Evolutionary conservation across 805 yeast genomes (phyloP), one percentile per base, ranked within the genome.

Genomic region (Metschnikowia lunata): DNA sequence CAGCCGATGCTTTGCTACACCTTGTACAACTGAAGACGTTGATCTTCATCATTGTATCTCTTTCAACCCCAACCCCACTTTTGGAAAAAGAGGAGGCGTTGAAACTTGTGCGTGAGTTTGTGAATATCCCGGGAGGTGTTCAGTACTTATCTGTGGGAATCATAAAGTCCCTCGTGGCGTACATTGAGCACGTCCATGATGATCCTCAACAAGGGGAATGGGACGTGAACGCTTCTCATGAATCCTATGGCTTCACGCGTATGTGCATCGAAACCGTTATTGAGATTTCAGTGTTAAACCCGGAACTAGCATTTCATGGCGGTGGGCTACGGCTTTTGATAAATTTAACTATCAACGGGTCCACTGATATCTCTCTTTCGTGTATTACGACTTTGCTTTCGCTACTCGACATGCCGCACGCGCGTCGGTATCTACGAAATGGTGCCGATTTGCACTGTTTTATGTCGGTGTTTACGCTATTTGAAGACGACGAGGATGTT

Each of bases 71-170:
- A 18, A 61, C 78, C 2, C 74, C 79, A 23, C 45, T 60, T 1
- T 62, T 79, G 2, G 96, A 90, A 55, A 75, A 89, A 47, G 83
- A 80, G 37, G 88, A 89, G 56, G 93, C 95, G 0, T 56, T 91
- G 29, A 85, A 83, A 54, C 66, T 88, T 26, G 64, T 88, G 0
- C 71, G 97, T 27, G 68, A 74, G 29, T 79, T 85, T 45, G 55
- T 85, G 2, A 81, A 75, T 33, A 66, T 80, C 2, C 58, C 67
- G 12, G 61, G 59, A 33, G 91, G 88, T 1, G 63, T 71, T 7
- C 61, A 68, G 18, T 75, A 72, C 52, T 56, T 85, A 13, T 73
- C 82, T 0, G 69, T 76, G 13, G 90, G 90, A 0, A 73, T 87
- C 3, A 73, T 85, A 3, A 75, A 85, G 37, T 79, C 90, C 0